Conservation (phyloP, 176 grass and related monocot genomes). For the Oryza coarctata region DNA sequence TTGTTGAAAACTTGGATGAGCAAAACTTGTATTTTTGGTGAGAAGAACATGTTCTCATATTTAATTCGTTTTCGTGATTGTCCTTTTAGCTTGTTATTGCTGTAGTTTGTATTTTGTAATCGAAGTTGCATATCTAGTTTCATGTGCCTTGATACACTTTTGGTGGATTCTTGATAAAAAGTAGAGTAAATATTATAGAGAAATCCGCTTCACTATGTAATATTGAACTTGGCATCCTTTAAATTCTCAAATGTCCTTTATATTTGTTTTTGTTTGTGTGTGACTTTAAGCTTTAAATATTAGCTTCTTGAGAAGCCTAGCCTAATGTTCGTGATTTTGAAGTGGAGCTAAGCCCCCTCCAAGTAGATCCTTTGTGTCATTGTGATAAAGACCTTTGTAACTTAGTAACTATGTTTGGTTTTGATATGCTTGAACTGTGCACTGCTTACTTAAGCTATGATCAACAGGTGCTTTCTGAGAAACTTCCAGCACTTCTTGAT, state of each 20-base stretch:
- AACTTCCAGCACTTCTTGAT: constrained; percentile 95
- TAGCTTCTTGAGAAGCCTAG: constrained; percentile 1
- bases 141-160: not conserved
- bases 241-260: not conserved
- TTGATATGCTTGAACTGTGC: constrained; percentile 15
- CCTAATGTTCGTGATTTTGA: not conserved
- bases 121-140: not conserved
- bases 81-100: not conserved
- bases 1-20: not conserved
- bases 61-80: constrained; percentile 8
- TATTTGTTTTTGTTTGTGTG: constrained; percentile 3
- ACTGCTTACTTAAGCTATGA: constrained; percentile 17
- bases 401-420: not conserved
- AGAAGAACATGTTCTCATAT: not conserved
- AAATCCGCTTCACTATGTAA: not conserved
- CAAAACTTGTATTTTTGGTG: not conserved
- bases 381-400: not conserved
- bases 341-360: not conserved
- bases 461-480: constrained; percentile 85
- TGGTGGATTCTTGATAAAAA: not conserved
- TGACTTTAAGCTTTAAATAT: constrained; percentile 15
- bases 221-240: constrained; percentile 11
- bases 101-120: constrained; percentile 31
- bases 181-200: not conserved
- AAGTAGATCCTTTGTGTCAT: not conserved